These are phyloP conservation scores for Ogataea allantospora DNA, from an alignment of 805 yeast genomes.

Conservation along the genomic window DNA sequence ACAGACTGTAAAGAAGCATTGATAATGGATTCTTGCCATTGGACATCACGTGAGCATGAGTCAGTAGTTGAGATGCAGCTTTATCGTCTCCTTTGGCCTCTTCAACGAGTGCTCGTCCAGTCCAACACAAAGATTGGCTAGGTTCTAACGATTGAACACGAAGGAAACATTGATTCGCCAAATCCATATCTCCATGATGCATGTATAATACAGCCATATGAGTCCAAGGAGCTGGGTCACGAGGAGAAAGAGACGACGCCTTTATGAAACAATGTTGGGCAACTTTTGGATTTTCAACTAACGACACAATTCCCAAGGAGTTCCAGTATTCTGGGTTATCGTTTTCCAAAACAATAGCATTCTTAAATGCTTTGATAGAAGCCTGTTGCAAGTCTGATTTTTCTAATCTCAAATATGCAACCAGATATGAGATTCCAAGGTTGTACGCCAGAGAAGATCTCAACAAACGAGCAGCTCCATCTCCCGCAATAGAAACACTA, in stretches of 20 bases:
- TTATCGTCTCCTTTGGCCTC: slow-evolving; percentile 48
- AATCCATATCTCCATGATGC: slow-evolving; percentile 59
- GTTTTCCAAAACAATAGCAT: slow-evolving; percentile 69
- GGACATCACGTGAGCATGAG: slow-evolving; percentile 77
- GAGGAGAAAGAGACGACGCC: slow-evolving; percentile 67
- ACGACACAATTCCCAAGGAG: slow-evolving; percentile 74
- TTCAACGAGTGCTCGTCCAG: slow-evolving; percentile 73
- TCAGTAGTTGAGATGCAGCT: slow-evolving; percentile 57
- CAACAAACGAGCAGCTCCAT: slow-evolving; percentile 43
- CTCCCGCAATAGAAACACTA: slow-evolving; percentile 40
- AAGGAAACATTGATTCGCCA: slow-evolving; percentile 70
- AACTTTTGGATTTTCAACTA: slow-evolving; percentile 61
- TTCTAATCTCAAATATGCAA: slow-evolving; percentile 37
- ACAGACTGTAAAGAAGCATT: slow-evolving; percentile 68
- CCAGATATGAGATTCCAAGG: slow-evolving; percentile 63
- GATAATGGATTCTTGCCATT: slow-evolving; percentile 70
- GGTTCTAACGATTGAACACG: slow-evolving; percentile 84
- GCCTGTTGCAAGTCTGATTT: slow-evolving; percentile 39
- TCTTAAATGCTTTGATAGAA: slow-evolving; percentile 58
- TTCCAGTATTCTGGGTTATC: slow-evolving; percentile 76
- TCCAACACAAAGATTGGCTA: slow-evolving; percentile 72
- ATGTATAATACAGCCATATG: slow-evolving; percentile 79
- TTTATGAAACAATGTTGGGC: slow-evolving; percentile 93
- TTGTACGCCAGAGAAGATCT: slow-evolving; percentile 62
- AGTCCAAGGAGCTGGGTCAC: slow-evolving; percentile 71